Evolutionary conservation across 768 basidiomycete genomes (phyloP), one percentile per base, ranked within the genome.

Genomic region (Lyophyllum shimeji): DNA sequence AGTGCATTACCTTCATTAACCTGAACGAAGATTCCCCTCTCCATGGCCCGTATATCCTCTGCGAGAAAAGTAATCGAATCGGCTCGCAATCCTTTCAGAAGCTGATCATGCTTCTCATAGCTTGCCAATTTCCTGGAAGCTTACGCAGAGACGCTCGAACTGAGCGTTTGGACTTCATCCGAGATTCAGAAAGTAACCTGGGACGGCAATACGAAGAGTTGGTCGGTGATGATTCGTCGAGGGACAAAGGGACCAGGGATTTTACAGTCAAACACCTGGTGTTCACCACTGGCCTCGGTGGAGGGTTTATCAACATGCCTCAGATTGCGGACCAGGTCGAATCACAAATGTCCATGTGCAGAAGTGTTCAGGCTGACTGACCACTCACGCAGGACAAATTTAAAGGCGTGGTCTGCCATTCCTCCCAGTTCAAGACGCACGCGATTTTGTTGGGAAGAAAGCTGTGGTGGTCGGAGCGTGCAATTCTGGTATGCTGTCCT

Each of bases 401-500:
- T 71, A 79, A 79, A 60, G 87, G 87, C 3, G 64, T 75, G 42
- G 59, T 75, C 1, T 42, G 80, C 1, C 88, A 89, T 64, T 84
- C 86, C 0, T 72, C 73, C 1, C 57, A 75, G 18, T 82, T 82
- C 66, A 79, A 74, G 20, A 71, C 72, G 5, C 82, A 0, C 58
- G 68, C 1, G 79, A 79, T 29, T 79, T 81, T 60, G 55, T 69
- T 6, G 85, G 85, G 7, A 87, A 88, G 73, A 86, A 82, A 60
- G 85, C 81, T 5, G 73, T 88, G 1, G 74, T 89, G n/a, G 73
- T 90, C 2, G 87, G 88, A 13, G 80, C 86, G n/a, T 82, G 83
- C 42, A 86, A 81, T 49, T 84, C 83, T 25, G 79, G 80, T 80
- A 62, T 15, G 50, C 23, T 4, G 11, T 27, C 21, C 31, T 33